Base-by-base conservation (phyloP, 2,329 filamentous ascomycete genomes). In the Cladophialophora psammophila region DNA sequence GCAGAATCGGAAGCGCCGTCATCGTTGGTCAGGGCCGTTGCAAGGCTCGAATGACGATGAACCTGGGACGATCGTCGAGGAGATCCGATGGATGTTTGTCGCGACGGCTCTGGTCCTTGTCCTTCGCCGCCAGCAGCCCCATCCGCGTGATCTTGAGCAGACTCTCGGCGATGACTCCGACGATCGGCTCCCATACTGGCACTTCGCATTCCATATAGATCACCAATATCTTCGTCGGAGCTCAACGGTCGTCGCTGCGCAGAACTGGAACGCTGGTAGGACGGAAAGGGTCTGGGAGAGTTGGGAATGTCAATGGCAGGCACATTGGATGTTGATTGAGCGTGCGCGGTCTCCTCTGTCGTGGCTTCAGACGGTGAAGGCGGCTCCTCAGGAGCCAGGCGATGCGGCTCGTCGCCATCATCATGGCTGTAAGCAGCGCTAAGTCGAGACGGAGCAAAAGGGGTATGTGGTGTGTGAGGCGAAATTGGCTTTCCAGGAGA, bases 401-500 rank as follows among this genome's bases (percentile, higher is more conserved):
- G 72, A 60, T 77, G 72, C 66, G 74, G 73, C 69, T 70, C 76
- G 67, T 74, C 76, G 71, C 72, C 76, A 62, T 76, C 80, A 54
- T 74, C 76, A 48, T 79, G 79, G 60, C 81, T 79, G 74, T 93
- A 91, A 71, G 92, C 90, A 52, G 95, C 93, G 75, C 93, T 96
- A 26, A 99, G 82, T n/a, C 95, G 87, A 7, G 94, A 97, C 20
- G 94, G 94, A 34, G 98, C 93, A 10, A 94, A 93, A 3, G 95
- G 95, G 0, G 93, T 96, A 75, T 98, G 94, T 1, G 94, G 93
- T 0, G 92, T 97, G 75, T 94, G 93, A 9, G 91, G 93, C 2
- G 93, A 97, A 18, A 96, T 86, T 0, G 93, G 92, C 74, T 97
- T 97, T 64, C 91, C 92, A 1, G 94, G 94, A 9, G 94, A 97